Evolutionary conservation across 2,329 filamentous ascomycete species (phyloP).

Genomic region (Tolypocladium album): DNA sequence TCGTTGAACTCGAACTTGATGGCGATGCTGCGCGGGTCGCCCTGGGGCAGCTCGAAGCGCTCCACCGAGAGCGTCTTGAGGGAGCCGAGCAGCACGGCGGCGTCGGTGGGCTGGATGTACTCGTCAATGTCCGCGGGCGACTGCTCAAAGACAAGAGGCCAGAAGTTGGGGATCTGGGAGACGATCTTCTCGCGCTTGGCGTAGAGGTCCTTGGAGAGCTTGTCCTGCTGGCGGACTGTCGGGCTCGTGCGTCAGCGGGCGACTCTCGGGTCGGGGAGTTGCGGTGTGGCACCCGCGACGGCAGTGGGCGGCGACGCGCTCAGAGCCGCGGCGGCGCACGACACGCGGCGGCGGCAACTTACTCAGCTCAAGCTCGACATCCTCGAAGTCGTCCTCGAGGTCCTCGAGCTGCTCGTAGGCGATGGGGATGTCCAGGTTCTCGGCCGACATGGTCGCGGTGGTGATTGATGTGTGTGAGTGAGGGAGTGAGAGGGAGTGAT

Average conservation of each 20-base stretch:
- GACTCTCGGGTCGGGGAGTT: background rate
- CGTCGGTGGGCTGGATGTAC: constrained; percentile 75
- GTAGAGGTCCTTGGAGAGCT: constrained; percentile 61
- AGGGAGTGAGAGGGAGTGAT: background rate
- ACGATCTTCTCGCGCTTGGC: constrained; percentile 62
- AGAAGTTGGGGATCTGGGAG: constrained; percentile 74
- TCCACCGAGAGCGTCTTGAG: constrained; percentile 62
- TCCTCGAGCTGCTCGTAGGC: constrained; percentile 69
- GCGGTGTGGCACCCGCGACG: background rate
- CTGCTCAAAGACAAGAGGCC: constrained; percentile 87
- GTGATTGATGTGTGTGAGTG: background rate
- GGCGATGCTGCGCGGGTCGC: constrained; percentile 70
- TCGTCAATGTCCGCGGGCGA: constrained; percentile 78
- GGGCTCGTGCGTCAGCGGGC: background rate
- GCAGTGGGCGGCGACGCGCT: background rate
- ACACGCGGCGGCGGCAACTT: constrained; percentile 24
- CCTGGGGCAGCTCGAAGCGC: constrained; percentile 67
- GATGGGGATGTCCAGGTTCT: constrained; percentile 30
- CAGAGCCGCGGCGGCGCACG: background rate
- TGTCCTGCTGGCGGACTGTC: constrained; percentile 61
- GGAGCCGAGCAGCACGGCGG: constrained; percentile 55
- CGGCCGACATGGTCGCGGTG: constrained; percentile 21
- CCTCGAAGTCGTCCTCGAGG: constrained; percentile 75
- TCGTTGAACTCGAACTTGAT: constrained; percentile 69
- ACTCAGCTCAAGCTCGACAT: constrained; percentile 76